Conservation (phyloP, 495 filamentous ascomycete genomes). For the Aspergillus ellipticus region DNA sequence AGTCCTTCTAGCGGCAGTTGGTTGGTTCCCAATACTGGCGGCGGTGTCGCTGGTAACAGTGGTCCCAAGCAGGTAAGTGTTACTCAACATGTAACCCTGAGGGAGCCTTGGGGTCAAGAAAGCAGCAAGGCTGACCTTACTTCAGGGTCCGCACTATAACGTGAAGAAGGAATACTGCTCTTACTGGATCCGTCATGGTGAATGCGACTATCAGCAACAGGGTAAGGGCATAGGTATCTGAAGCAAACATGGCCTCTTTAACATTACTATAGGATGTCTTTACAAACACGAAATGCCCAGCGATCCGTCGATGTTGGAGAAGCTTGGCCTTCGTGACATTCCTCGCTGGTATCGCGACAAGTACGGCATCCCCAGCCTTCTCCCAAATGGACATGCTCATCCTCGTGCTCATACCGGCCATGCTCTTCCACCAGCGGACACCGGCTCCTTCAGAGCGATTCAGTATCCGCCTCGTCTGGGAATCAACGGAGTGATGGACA, state of each 20-base stretch:
- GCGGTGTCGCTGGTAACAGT: slow-evolving; percentile 3
- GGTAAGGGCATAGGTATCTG: slow-evolving; percentile 28
- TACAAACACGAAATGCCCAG: slow-evolving; percentile 85
- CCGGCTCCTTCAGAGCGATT: slow-evolving; percentile 14
- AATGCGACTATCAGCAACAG: slow-evolving; percentile 79
- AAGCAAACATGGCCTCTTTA: neutral
- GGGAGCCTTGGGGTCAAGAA: neutral
- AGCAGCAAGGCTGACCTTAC: slow-evolving; percentile 5
- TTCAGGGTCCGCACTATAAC: slow-evolving; percentile 9
- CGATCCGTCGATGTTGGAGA: slow-evolving; percentile 53
- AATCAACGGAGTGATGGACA: slow-evolving; percentile 7
- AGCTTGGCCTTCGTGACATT: slow-evolving; percentile 56
- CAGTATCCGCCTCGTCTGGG: slow-evolving; percentile 20
- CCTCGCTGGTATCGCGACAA: slow-evolving; percentile 57
- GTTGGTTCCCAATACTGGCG: slow-evolving; percentile 14
- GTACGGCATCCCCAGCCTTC: slow-evolving; percentile 30
- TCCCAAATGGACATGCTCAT: slow-evolving; percentile 15
- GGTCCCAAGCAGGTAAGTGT: slow-evolving; percentile 20
- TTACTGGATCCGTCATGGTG: slow-evolving; percentile 79
- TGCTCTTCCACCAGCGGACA: slow-evolving; percentile 17
- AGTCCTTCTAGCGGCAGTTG: slow-evolving; percentile 13
- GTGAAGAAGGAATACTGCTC: slow-evolving; percentile 75
- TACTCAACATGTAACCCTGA: neutral
- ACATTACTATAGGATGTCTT: slow-evolving; percentile 54
- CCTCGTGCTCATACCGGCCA: slow-evolving; percentile 14